Evolutionary conservation across 768 basidiomycete genomes (phyloP), one percentile per base, ranked within the genome.

Genomic region (Lactarius quietus): DNA sequence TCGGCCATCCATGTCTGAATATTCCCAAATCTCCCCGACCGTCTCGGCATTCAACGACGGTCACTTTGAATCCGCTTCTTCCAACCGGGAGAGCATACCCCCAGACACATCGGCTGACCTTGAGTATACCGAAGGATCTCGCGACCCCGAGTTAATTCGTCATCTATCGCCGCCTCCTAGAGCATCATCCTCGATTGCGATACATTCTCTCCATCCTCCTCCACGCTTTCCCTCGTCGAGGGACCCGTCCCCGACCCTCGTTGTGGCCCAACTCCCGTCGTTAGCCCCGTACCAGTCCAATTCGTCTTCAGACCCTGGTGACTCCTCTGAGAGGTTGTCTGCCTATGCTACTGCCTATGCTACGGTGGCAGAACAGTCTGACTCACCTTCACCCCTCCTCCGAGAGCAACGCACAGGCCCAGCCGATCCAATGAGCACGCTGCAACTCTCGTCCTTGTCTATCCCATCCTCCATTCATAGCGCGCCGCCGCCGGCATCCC

Each of bases 31-130:
- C 6, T 92, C 90, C 12, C 90, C 90, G 1, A 89, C 89, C 4
- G 85, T 81, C 7, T 91, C 90, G n/a, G 88, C 87, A n/a, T 92
- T 92, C 76, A 83, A 84, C 31, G 88, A 90, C 69, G 83, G 81
- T 18, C 73, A 83, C 48, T 80, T 78, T 55, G 73, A 65, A 28
- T 35, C 61, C 7, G 59, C 51, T 31, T 3, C 35, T 26, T 63
- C 69, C 45, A 48, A 72, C 53, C 70, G 68, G 48, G 72, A 55
- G 58, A 71, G 69, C 71, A 72, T 57, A 70, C 70, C 20, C 70
- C 67, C 26, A 61, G 68, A 51, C 64, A 53, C 52, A 43, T 48
- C 48, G 36, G 15, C 33, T 20, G 65, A 45, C 18, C n/a, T n/a
- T 39, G 45, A 23, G 33, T 20, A 66, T 57, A 9, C 31, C 38